A percentile compares a stretch with the other conserved stretches of the same genome.
Evolutionary conservation across 164 flowering plant species (phyloP).

Genomic region (Pachysandra terminalis): DNA sequence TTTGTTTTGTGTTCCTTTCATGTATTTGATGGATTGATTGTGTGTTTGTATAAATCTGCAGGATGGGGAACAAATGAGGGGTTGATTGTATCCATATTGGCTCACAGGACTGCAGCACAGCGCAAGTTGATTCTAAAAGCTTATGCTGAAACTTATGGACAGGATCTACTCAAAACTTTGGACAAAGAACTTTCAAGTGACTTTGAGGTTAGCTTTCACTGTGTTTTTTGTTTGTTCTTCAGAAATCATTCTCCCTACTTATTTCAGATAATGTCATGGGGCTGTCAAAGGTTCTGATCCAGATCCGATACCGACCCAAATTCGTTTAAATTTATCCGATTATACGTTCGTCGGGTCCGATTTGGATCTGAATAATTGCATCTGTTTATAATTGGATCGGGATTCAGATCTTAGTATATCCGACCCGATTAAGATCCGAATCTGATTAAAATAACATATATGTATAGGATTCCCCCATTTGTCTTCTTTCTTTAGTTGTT

Average conservation of each 20-base stretch:
- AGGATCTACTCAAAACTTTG: slow-evolving; percentile 65
- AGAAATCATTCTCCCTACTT: not conserved
- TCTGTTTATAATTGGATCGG: too few species aligned
- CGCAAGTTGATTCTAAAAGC: slow-evolving; percentile 44
- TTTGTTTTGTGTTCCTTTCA: not conserved
- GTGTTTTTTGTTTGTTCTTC: not conserved
- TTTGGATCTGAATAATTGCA: too few species aligned
- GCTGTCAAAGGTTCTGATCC: too few species aligned
- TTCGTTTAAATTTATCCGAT: too few species aligned
- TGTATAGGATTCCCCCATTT: too few species aligned
- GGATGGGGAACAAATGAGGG: slow-evolving; percentile 92
- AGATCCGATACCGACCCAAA: too few species aligned
- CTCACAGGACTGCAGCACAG: slow-evolving; percentile 70
- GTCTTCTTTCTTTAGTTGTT: too few species aligned
- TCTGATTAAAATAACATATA: too few species aligned
- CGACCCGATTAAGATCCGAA: too few species aligned
- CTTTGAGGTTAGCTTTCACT: slow-evolving; percentile 47
- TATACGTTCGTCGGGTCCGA: too few species aligned
- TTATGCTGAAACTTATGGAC: slow-evolving; percentile 54
- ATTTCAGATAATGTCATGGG: too few species aligned
- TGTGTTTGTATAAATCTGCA: slow-evolving; percentile 23
- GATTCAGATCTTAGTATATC: too few species aligned
- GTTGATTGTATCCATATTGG: slow-evolving; percentile 59
- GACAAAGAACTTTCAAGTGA: slow-evolving; percentile 67
- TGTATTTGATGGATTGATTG: not conserved